A percentile compares a stretch with the other conserved stretches of the same genome.
phyloP scores from a whole-genome alignment of 2,329 filamentous ascomycete genomes.

The Aaosphaeria pasadenensis region DNA sequence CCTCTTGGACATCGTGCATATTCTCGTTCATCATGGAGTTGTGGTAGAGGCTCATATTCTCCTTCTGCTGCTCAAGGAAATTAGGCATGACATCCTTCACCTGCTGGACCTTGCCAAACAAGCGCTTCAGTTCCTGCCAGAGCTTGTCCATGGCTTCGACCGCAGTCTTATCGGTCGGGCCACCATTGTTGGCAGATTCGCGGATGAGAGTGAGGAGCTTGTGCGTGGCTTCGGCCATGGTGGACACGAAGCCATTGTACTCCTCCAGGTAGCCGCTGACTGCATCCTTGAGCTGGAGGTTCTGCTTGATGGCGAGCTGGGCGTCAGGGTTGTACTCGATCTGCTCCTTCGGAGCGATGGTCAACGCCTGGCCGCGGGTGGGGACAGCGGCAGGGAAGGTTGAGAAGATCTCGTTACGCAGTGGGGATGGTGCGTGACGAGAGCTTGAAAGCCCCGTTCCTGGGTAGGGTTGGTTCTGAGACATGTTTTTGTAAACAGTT shows the following conservation, averaged over 20 bases:
- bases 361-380: conserved; percentile 2
- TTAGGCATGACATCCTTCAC: conserved; percentile 17
- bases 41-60: conserved; percentile 23
- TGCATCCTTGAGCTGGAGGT: conserved; percentile 12
- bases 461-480: too few relatives aligned
- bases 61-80: conserved; percentile 26
- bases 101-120: conserved; percentile 16
- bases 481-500: too few relatives aligned
- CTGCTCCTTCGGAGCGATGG: conserved; percentile 25
- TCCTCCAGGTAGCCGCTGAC: neutral
- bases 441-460: too few relatives aligned
- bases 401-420: conserved; percentile 1
- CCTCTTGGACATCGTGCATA: conserved; percentile 17
- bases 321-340: conserved; percentile 13
- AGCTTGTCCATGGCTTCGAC: conserved; percentile 14
- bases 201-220: conserved; percentile 21
- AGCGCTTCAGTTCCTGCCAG: conserved; percentile 24
- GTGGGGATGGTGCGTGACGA: too few relatives aligned
- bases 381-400: conserved; percentile 5
- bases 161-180: conserved; percentile 4
- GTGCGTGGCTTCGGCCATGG: conserved; percentile 15
- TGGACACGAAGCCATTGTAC: conserved; percentile 8
- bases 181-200: conserved; percentile 12
- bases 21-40: conserved; percentile 20
- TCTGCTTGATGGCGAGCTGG: conserved; percentile 22